Evolutionary conservation across 2,329 filamentous ascomycete genomes (phyloP).

Genomic region (Aspergillus pseudotamarii): DNA sequence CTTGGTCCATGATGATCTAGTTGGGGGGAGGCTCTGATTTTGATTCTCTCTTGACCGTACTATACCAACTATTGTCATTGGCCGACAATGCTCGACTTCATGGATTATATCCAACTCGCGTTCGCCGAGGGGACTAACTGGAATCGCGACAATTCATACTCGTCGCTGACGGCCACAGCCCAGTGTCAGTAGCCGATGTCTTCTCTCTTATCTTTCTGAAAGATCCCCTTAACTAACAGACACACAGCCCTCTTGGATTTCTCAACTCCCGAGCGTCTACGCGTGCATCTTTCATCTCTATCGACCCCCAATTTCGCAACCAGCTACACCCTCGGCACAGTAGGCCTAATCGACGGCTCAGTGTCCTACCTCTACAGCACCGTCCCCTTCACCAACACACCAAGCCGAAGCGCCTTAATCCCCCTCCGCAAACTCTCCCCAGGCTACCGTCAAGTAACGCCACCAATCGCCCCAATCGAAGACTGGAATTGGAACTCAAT

Average conservation of each 20-base stretch:
- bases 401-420: conserved; percentile 72
- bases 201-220: background rate
- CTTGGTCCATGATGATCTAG: background rate
- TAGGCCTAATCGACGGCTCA: conserved; percentile 93
- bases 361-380: conserved; percentile 96
- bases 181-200: conserved; percentile 59
- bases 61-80: background rate
- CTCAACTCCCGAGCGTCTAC: conserved; percentile 78
- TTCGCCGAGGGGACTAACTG: conserved; percentile 86
- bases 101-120: conserved; percentile 92
- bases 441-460: conserved; percentile 76
- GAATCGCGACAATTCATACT: conserved; percentile 91
- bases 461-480: conserved; percentile 38
- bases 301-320: conserved; percentile 92
- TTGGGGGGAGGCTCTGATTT: background rate
- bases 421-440: conserved; percentile 76
- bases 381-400: conserved; percentile 67
- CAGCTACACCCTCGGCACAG: conserved; percentile 85
- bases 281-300: conserved; percentile 85
- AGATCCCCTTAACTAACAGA: background rate
- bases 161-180: conserved; percentile 79
- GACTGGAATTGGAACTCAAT: conserved; percentile 37
- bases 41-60: background rate
- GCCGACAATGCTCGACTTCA: conserved; percentile 83
- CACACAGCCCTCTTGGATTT: conserved; percentile 82